Base-by-base conservation (phyloP, 768 basidiomycete species). In the Saitozyma sp. region DNA sequence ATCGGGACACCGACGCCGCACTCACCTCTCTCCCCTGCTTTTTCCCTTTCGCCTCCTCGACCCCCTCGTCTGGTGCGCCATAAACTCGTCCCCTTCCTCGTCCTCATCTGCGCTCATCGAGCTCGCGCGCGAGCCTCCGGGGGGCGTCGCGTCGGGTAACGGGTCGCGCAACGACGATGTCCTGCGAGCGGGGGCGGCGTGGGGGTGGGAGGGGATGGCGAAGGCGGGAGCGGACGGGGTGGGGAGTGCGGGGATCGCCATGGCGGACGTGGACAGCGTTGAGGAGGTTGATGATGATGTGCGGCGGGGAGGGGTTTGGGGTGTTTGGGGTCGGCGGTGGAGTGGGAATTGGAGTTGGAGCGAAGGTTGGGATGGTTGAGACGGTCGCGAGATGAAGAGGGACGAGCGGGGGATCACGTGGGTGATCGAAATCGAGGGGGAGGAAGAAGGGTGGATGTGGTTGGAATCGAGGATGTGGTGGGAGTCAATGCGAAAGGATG, bases 11-110 rank as follows among this genome's bases (percentile, higher is more conserved):
- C 45, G 45, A 2, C 45, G 29, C 29, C 29, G 29, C 29, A 37
- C 48, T 63, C 55, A 16, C 56, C 50, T 56, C 40, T 63, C 56
- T 57, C 49, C 14, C 45, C 49, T 38, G 50, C 50, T 45, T 6
- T 57, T 17, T 29, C 53, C n/a, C 46, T 61, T 59, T 38, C 59
- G 53, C 38, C 64, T 41, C 13, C 56, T 40, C 11, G 49, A 49
- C 11, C 53, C 43, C 51, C 62, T 51, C 17, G 71, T 66, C 45
- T 67, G 68, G 61, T 67, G 67, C 20, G 65, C 64, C 64, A 69
- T 55, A 54, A 66, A 69, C 13, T 73, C 71, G 52, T 67, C 69
- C 37, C 46, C n/a, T 7, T 64, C 63, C 9, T 49, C 50, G 6
- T 49, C 61, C 56, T 54, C 54, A 37, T 49, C 52, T 45, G 63